Evolutionary conservation across 805 yeast species (phyloP).

Genomic region (Peterozyma xylosa): DNA sequence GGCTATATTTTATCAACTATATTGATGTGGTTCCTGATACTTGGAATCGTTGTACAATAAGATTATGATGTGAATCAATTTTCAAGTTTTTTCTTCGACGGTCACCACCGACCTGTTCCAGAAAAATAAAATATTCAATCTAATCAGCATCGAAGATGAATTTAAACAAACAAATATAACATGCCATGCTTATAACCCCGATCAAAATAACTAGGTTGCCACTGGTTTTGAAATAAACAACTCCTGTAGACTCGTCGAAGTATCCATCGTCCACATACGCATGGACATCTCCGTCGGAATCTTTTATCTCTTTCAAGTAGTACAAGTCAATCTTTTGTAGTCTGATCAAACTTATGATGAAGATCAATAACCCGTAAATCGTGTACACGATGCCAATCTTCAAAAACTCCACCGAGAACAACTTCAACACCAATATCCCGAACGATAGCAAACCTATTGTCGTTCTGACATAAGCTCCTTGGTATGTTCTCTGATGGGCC

Average conservation of each 20-base stretch:
- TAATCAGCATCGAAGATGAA: conserved; percentile 1
- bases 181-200: conserved; percentile 37
- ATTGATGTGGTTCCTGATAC: too few species aligned
- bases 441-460: conserved; percentile 65
- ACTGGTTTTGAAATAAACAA: conserved; percentile 45
- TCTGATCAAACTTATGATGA: conserved; percentile 28
- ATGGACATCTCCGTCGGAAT: conserved; percentile 4
- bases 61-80: too few species aligned
- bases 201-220: conserved; percentile 54
- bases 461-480: conserved; percentile 74
- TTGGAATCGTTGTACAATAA: too few species aligned
- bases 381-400: conserved; percentile 64
- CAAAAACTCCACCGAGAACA: conserved; percentile 56
- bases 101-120: too few species aligned
- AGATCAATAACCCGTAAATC: conserved; percentile 43
- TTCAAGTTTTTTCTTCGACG: too few species aligned
- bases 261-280: conserved; percentile 11
- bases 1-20: too few species aligned
- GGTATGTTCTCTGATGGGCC: conserved; percentile 79
- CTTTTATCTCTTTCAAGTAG: conserved; percentile 13
- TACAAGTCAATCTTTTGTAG: conserved; percentile 23
- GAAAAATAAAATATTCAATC: too few species aligned
- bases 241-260: conserved; percentile 28
- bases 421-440: conserved; percentile 52
- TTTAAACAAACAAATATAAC: conserved; percentile 40